Evolutionary conservation across 176 grass and related monocot genomes (phyloP).

Genomic region (Oryza nivara): DNA sequence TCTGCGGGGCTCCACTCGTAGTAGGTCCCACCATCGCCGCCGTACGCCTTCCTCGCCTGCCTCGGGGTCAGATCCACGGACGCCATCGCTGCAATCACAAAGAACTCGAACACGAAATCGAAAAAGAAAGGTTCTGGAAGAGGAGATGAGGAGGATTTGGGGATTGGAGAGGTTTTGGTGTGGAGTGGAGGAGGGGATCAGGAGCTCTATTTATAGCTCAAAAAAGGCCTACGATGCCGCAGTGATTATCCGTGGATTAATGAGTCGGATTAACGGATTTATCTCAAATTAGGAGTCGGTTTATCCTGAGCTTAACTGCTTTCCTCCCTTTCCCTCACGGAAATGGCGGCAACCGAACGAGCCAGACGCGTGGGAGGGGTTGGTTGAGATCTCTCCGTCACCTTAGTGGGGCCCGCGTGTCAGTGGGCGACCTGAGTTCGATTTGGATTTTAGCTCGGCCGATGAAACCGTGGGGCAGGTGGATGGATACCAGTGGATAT

Average conservation of each 20-base stretch:
- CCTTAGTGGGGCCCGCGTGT: not conserved
- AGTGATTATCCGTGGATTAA: not conserved
- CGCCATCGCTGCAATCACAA: slow-evolving; percentile 41
- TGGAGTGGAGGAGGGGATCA: not conserved
- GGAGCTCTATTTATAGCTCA: slow-evolving; percentile 26
- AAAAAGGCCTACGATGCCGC: too few species aligned
- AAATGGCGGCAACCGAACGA: not conserved
- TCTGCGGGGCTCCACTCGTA: slow-evolving; percentile 71
- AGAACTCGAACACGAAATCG: not conserved
- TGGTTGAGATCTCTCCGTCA: too few species aligned
- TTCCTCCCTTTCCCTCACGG: not conserved
- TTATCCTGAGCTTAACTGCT: not conserved
- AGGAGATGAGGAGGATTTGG: too few species aligned
- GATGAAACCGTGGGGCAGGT: too few species aligned
- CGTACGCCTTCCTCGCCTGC: slow-evolving; percentile 56
- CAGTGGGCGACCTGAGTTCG: not conserved
- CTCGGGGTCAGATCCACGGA: slow-evolving; percentile 66
- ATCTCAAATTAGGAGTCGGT: not conserved
- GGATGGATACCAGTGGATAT: too few species aligned
- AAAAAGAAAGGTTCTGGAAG: not conserved
- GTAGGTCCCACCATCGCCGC: slow-evolving; percentile 67
- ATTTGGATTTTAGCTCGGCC: too few species aligned
- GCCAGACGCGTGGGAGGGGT: too few species aligned
- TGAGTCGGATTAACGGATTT: not conserved
- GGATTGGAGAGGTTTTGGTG: not conserved